phyloP scores from a whole-genome alignment of 768 basidiomycete genomes.

The Lactifluus hygrophoroides region DNA sequence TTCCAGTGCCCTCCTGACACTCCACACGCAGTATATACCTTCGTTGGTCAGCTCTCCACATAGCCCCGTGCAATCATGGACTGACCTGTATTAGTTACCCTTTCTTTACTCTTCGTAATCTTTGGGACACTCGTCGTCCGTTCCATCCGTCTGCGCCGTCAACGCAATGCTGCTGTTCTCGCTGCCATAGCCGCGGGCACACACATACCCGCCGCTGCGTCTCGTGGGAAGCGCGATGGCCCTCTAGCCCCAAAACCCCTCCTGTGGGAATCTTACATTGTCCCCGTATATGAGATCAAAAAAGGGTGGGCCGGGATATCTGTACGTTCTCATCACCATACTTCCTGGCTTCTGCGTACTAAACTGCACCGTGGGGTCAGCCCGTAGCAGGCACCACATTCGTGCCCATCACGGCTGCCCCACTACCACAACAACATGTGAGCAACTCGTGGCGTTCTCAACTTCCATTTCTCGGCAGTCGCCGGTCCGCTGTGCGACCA shows the following conservation, averaged over 20 bases:
- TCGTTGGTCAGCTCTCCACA: not conserved
- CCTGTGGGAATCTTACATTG: slow-evolving; percentile 6
- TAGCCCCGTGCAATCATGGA: not conserved
- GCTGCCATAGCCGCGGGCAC: not conserved
- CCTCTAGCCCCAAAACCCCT: not conserved
- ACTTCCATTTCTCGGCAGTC: not conserved
- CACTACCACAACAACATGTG: not conserved
- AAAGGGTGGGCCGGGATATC: slow-evolving; percentile 9
- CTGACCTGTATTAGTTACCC: not conserved
- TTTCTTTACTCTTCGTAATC: not conserved
- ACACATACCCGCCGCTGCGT: not conserved
- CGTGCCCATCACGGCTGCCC: not conserved
- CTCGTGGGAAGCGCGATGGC: not conserved
- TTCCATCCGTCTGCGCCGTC: slow-evolving; percentile 9
- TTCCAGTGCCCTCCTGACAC: not conserved
- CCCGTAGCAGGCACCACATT: not conserved
- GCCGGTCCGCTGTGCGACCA: not conserved
- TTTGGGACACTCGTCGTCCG: not conserved
- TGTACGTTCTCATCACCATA: slow-evolving; percentile 1
- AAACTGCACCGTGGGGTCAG: not conserved
- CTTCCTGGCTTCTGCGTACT: not conserved
- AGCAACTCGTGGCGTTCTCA: not conserved
- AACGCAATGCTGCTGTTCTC: not conserved
- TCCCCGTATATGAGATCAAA: not conserved
- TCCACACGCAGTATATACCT: not conserved